Evolutionary conservation across 106 monocot genomes (phyloP), one percentile per base, ranked within the genome.

Genomic region (Chionographis japonica): DNA sequence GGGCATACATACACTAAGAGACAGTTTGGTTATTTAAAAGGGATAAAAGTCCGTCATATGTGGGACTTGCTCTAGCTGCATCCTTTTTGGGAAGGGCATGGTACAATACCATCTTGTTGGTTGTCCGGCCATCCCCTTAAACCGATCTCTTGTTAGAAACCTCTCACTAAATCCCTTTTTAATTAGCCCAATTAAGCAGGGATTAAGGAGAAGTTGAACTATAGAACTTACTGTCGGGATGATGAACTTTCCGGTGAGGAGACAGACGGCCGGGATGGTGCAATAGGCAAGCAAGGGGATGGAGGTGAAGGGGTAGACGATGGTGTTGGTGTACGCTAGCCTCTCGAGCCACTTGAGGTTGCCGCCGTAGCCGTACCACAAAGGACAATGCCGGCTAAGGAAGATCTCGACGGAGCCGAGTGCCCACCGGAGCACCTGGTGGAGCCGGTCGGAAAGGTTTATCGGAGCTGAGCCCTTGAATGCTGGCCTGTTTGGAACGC

Each of bases 201-300:
- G 27, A 27, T 27, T 27, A 27, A 27, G 27, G 0, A 27, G 27
- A 27, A 27, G 1, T 27, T 27, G 27, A 40, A 37, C 37, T 11
- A 6, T 7, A 4, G 11, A 52, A 58, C 85, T 81, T 79, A 93
- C 89, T 2, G 84, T 82, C 20, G 94, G 94, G 55, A 94, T 94
- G 90, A 94, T 94, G 83, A 94, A 94, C 54, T 94, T 94, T 58
- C 94, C 90, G 35, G 94, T 88, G 72, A 94, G 94, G 39, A 94
- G 82, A 61, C 94, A 94, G 69, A 94, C 85, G 56, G 94, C 94
- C 2, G 94, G 94, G 60, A 94, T 85, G 37, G 80, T 90, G 74
- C 94, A 94, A 72, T 94, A 94, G 16, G 87, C 94, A 37, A 94
- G 80, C 3, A 94, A 74, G 16, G 94, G 94, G 15, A 94, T 85